These are phyloP conservation scores for Quercus wislizeni DNA, from an alignment of 306 rosid genomes.

Conservation along the genomic window DNA sequence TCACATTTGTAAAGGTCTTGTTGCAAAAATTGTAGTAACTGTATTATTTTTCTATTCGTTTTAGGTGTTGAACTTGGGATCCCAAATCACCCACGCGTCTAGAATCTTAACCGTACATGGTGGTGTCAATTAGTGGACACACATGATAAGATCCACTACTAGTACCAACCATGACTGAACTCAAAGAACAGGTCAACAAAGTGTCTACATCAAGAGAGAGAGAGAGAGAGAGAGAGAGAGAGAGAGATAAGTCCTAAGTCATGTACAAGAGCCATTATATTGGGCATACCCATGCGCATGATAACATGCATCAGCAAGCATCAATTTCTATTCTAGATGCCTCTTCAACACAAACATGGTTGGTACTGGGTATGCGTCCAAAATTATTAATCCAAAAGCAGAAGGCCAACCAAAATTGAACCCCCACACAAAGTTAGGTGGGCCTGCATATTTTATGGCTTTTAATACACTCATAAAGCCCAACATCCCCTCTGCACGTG, in stretches of 20 bases:
- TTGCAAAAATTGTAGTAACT: too few relatives aligned
- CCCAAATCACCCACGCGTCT: background rate
- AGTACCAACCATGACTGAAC: background rate
- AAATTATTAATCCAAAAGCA: background rate
- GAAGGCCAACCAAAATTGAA: slow-evolving; percentile 18
- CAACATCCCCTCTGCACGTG: slow-evolving; percentile 14
- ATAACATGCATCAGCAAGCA: background rate
- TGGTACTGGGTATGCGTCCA: slow-evolving; percentile 1
- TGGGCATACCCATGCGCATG: background rate
- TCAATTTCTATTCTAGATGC: background rate
- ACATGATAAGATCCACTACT: background rate
- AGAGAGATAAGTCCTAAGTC: too few relatives aligned
- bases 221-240: background rate
- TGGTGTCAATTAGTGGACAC: background rate
- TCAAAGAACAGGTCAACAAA: background rate
- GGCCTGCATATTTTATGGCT: slow-evolving; percentile 10
- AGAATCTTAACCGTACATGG: background rate
- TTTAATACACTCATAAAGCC: slow-evolving; percentile 19
- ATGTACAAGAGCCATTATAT: background rate
- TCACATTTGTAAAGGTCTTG: too few relatives aligned
- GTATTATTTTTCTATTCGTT: too few relatives aligned
- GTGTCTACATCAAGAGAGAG: background rate
- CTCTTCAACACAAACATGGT: background rate
- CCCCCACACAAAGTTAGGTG: slow-evolving; percentile 20
- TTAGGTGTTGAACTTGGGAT: too few relatives aligned